These are phyloP conservation scores for Terana coerulea DNA, from an alignment of 768 basidiomycete genomes.

Conservation along the genomic window DNA sequence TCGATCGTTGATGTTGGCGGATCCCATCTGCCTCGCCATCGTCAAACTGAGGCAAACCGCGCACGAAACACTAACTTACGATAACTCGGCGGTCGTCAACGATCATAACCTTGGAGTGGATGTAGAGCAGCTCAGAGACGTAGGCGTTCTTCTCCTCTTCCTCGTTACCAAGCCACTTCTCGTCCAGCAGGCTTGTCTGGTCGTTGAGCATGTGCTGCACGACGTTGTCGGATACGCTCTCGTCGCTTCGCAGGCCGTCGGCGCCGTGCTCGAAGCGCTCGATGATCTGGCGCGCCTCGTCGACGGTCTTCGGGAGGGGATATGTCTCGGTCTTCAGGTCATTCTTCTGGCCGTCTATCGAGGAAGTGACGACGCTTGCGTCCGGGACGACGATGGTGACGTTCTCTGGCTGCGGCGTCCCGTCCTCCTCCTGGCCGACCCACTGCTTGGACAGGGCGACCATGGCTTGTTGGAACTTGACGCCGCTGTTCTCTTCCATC, in stretches of 20 bases:
- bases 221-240: slow-evolving; percentile 70
- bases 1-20: slow-evolving; percentile 90
- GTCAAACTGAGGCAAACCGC: not conserved
- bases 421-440: slow-evolving; percentile 49
- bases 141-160: slow-evolving; percentile 82
- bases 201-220: slow-evolving; percentile 76
- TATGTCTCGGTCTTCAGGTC: slow-evolving; percentile 57
- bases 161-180: slow-evolving; percentile 80
- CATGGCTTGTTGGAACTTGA: slow-evolving; percentile 83
- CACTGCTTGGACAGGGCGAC: slow-evolving; percentile 79
- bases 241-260: slow-evolving; percentile 48
- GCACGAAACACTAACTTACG: slow-evolving; percentile 39
- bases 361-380: slow-evolving; percentile 42
- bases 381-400: slow-evolving; percentile 57
- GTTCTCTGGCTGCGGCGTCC: slow-evolving; percentile 37
- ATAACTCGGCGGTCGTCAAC: slow-evolving; percentile 91
- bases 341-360: slow-evolving; percentile 35
- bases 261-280: slow-evolving; percentile 70
- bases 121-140: slow-evolving; percentile 77
- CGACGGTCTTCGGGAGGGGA: slow-evolving; percentile 57
- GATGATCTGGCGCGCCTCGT: slow-evolving; percentile 69
- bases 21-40: slow-evolving; percentile 65
- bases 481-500: slow-evolving; percentile 72
- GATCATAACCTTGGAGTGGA: slow-evolving; percentile 90
- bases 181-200: slow-evolving; percentile 57